These are phyloP conservation scores for Rhizopogon roseolus DNA, from an alignment of 768 basidiomycete genomes.

Conservation along the genomic window DNA sequence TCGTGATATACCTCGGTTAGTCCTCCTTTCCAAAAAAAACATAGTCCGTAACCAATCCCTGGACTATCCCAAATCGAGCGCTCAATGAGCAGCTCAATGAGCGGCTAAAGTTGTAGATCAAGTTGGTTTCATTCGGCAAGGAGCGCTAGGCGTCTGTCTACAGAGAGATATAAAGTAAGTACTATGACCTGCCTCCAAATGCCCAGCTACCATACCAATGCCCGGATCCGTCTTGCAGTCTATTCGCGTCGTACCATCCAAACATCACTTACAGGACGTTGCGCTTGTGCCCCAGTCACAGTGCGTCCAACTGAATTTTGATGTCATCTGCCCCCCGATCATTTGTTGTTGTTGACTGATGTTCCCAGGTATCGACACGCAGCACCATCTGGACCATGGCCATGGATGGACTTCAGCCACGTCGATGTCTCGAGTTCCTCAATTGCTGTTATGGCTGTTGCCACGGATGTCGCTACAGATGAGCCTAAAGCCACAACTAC, in stretches of 20 bases:
- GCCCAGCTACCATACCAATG: not conserved
- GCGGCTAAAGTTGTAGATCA: too few relatives aligned
- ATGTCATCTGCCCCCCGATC: too few relatives aligned
- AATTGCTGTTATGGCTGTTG: not conserved
- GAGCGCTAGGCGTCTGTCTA: too few relatives aligned
- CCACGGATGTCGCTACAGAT: conserved; percentile 15
- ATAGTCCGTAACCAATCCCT: not conserved
- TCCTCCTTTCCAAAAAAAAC: not conserved
- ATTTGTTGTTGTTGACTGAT: not conserved
- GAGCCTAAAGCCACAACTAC: conserved; percentile 6
- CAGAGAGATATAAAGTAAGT: too few relatives aligned
- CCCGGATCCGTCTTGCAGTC: not conserved
- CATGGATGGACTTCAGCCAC: conserved; percentile 22
- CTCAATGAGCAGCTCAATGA: too few relatives aligned
- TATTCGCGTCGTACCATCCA: not conserved
- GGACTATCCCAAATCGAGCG: not conserved
- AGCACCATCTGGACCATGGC: conserved; percentile 28
- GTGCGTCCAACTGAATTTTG: not conserved
- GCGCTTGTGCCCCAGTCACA: not conserved
- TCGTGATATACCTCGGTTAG: not conserved
- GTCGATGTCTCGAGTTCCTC: not conserved
- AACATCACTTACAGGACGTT: too few relatives aligned
- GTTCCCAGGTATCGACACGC: conserved; percentile 13
- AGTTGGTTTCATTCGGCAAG: too few relatives aligned
- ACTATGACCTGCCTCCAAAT: too few relatives aligned